A percentile compares a stretch with the other conserved stretches of the same genome.
These are phyloP conservation scores for Scutellaria galericulata DNA, from an alignment of 257 asterid genomes.

Conservation along the genomic window DNA sequence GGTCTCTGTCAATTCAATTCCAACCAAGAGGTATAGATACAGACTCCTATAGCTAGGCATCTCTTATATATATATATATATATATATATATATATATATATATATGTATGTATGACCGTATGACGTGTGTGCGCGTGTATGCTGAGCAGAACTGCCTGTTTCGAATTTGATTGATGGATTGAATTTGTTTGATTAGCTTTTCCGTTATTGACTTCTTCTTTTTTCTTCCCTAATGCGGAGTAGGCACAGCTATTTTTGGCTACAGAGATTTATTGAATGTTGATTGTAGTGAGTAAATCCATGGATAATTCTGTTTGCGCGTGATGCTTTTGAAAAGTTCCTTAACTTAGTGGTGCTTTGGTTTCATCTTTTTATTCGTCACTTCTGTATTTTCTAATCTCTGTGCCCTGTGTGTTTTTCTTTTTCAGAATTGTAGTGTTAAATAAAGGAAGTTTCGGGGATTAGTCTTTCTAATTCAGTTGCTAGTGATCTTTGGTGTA, in stretches of 20 bases:
- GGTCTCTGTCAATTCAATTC: conserved; percentile 34
- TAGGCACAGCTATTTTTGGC: conserved; percentile 22
- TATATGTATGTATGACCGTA: not conserved
- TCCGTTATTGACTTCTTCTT: conserved; percentile 10
- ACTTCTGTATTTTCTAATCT: not conserved
- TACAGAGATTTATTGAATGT: conserved; percentile 12
- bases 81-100: not conserved
- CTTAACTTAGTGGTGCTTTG: not conserved
- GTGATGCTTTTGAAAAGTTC: conserved; percentile 6
- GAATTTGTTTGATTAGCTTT: conserved; percentile 26
- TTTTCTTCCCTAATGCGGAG: not conserved
- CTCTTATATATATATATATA: not conserved
- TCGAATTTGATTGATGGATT: conserved; percentile 32
- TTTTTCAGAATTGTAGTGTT: not conserved
- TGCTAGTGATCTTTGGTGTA: not conserved
- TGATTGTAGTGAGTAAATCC: conserved; percentile 15
- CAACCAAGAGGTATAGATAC: conserved; percentile 33
- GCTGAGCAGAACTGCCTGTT: conserved; percentile 31
- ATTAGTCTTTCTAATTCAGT: not conserved
- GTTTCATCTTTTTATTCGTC: not conserved
- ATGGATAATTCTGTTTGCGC: conserved; percentile 22
- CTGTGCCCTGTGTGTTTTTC: too few relatives aligned
- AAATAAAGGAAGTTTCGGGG: conserved; percentile 9
- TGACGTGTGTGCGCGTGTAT: conserved; percentile 9
- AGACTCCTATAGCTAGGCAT: not conserved